Conservation (phyloP, 345 rosid genomes). For the Populus pruinosa region DNA sequence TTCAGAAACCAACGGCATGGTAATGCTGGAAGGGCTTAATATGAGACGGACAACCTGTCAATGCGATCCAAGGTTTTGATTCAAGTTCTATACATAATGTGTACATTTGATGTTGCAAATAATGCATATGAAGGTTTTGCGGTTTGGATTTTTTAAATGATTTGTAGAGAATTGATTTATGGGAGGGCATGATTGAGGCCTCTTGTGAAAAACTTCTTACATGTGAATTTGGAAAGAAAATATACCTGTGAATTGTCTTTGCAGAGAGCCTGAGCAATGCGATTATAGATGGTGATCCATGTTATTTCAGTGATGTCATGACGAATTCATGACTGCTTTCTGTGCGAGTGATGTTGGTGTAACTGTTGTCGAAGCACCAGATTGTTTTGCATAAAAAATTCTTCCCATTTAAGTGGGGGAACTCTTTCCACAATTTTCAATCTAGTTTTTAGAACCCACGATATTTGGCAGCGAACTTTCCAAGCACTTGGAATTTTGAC, state of each 20-base stretch:
- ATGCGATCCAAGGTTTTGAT: slow-evolving; percentile 23
- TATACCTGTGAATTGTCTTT: slow-evolving; percentile 6
- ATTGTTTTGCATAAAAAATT: neutral
- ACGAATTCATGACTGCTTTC: neutral
- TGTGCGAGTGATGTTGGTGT: neutral
- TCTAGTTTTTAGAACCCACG: neutral
- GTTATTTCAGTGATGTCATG: neutral
- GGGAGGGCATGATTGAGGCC: slow-evolving; percentile 23
- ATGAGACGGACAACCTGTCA: slow-evolving; percentile 6
- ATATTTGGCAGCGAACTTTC: neutral
- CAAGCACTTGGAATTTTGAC: neutral
- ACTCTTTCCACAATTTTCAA: neutral
- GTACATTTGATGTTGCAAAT: slow-evolving; percentile 45
- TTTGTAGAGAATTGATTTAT: slow-evolving; percentile 29
- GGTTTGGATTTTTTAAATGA: slow-evolving; percentile 20
- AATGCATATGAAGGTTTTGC: slow-evolving; percentile 31
- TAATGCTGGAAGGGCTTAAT: slow-evolving; percentile 61
- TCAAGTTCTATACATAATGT: slow-evolving; percentile 25
- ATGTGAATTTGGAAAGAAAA: slow-evolving; percentile 24
- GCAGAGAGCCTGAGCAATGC: slow-evolving; percentile 9
- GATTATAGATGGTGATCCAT: slow-evolving; percentile 2
- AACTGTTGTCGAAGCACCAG: neutral
- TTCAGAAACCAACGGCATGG: slow-evolving; percentile 80
- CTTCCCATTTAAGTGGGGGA: neutral
- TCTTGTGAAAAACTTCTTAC: slow-evolving; percentile 12